phyloP scores from a whole-genome alignment of 768 basidiomycete species.

The Macrolepiota fuliginosa region DNA sequence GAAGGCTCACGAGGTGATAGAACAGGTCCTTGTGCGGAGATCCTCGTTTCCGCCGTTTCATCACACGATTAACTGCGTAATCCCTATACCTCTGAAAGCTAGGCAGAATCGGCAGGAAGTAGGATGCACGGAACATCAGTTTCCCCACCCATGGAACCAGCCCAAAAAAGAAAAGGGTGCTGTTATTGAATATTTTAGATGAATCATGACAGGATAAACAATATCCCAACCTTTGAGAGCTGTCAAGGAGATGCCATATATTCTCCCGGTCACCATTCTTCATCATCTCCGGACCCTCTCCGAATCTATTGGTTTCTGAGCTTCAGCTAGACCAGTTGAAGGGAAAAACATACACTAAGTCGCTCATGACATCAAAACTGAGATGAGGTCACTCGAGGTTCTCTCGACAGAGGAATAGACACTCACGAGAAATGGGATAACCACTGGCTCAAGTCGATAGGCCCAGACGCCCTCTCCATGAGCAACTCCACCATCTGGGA shows the following conservation, averaged over 20 bases:
- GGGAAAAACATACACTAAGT: slow-evolving; percentile 31
- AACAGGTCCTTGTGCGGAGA: slow-evolving; percentile 26
- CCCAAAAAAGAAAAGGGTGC: slow-evolving; percentile 15
- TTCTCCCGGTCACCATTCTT: slow-evolving; percentile 29
- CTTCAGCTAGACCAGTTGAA: background rate
- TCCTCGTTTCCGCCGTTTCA: slow-evolving; percentile 12
- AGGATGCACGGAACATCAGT: slow-evolving; percentile 8
- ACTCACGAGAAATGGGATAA: slow-evolving; percentile 36
- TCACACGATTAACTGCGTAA: slow-evolving; percentile 21
- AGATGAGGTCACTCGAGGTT: background rate
- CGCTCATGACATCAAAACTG: slow-evolving; percentile 40
- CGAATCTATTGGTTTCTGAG: slow-evolving; percentile 22
- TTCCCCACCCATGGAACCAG: slow-evolving; percentile 16
- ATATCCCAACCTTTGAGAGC: slow-evolving; percentile 22
- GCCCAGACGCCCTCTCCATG: background rate
- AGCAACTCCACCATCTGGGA: background rate
- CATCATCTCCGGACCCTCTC: slow-evolving; percentile 28
- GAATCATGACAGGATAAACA: background rate
- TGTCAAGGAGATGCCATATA: slow-evolving; percentile 22
- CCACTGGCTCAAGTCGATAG: slow-evolving; percentile 30
- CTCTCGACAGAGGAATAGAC: background rate
- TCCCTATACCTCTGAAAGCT: slow-evolving; percentile 15
- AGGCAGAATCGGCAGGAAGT: background rate
- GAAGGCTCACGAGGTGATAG: slow-evolving; percentile 24
- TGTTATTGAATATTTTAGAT: background rate